These are phyloP conservation scores for Lichtheimia ornata DNA, from an alignment of 371 early-diverging fungal species.

Conservation along the genomic window DNA sequence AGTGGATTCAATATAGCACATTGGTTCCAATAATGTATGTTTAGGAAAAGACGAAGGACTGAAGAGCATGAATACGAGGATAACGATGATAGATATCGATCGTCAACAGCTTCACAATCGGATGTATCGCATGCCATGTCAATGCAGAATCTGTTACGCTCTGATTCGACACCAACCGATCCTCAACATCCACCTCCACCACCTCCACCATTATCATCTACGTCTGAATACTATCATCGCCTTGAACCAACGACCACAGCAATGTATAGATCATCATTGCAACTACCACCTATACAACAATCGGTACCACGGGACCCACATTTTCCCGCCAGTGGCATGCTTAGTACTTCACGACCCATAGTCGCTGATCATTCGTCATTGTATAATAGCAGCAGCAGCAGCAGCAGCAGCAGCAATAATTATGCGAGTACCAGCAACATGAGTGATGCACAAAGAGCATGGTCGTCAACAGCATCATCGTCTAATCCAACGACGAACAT, in stretches of 20 bases:
- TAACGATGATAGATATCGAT: background rate
- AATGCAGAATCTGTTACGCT: constrained; percentile 11
- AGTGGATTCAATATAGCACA: no score
- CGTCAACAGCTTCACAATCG: background rate
- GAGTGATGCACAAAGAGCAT: no score
- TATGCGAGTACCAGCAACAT: no score
- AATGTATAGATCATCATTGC: constrained; percentile 4
- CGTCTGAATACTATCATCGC: background rate
- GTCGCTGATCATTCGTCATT: no score
- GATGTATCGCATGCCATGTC: constrained; percentile 13
- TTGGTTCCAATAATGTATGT: no score
- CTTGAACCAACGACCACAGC: background rate
- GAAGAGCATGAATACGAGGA: constrained; percentile 1
- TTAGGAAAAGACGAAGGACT: constrained; percentile 2
- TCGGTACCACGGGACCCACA: background rate
- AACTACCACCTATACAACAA: constrained; percentile 8
- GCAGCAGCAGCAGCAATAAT: constrained; percentile 1
- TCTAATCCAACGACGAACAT: background rate
- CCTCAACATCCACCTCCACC: background rate
- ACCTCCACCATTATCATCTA: background rate
- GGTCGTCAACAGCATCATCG: no score
- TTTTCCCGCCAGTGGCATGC: no score
- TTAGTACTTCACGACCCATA: no score
- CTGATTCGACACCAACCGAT: background rate
- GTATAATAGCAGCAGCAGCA: constrained; percentile 1